Evolutionary conservation across 2,329 filamentous ascomycete species (phyloP), one percentile per base, ranked within the genome.

Genomic region (Aphanocladium album): DNA sequence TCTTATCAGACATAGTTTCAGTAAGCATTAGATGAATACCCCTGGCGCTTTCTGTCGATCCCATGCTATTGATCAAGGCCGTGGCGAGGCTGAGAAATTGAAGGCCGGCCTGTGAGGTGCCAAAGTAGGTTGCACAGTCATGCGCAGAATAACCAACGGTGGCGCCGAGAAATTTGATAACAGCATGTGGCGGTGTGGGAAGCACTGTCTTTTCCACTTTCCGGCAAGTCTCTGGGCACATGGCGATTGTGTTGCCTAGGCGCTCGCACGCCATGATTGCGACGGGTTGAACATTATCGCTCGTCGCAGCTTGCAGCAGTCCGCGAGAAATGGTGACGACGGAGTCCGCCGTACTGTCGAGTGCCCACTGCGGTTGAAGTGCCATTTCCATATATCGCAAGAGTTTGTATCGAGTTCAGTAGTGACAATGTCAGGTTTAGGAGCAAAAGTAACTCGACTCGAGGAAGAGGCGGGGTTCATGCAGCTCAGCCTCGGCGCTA

Each of bases 201-300:
- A 63, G n/a, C n/a, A 66, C 57, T n/a, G 63, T 35, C 5, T 51
- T 23, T 12, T 64, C 52, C 23, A 67, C 60, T 41, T 67, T 68
- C 6, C 23, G 25, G 16, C 62, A 57, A 7, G 65, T 65, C 46
- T 67, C 64, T 4, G 43, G 60, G 52, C 52, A 57, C 35, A 70
- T 67, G 16, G 68, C 61, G 5, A 70, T 43, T 9, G 64, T 68
- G 16, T 55, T 62, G 6, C 69, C 68, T 60, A 69, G 69, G 30
- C 43, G 50, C 53, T 69, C 62, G 51, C 68, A 70, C 16, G 67
- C 65, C 6, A 64, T n/a, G n/a, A 71, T 52, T 17, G 66, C 66
- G 7, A 67, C 27, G 2, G 60, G 43, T 25, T 66, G 62, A 35
- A 68, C 60, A 61, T 67, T 65, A 51, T 68, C 65, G 57, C 61